phyloP scores from a whole-genome alignment of 352 stramenopile genomes.

The Phytopythium helicoides region DNA sequence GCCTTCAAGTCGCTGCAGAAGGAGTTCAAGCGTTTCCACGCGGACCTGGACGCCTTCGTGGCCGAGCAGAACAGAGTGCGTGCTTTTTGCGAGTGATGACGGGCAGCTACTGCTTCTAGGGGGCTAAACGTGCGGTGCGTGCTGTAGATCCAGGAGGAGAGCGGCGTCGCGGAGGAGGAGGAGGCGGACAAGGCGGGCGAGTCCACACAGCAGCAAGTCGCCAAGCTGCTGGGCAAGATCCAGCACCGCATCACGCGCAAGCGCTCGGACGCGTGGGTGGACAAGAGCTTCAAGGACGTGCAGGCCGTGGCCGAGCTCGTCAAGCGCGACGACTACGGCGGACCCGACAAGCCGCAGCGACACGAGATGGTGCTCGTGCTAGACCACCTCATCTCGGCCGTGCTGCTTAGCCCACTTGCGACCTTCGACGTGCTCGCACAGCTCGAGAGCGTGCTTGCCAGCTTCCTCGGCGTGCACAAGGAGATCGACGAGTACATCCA shows the following conservation, averaged over 20 bases:
- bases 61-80: conserved; percentile 50
- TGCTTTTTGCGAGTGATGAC: neutral
- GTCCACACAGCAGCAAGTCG: conserved; percentile 30
- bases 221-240: conserved; percentile 51
- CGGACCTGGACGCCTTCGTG: conserved; percentile 45
- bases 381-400: conserved; percentile 68
- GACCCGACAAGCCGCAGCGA: conserved; percentile 35
- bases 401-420: conserved; percentile 49
- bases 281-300: conserved; percentile 58
- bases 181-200: conserved; percentile 21
- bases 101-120: neutral
- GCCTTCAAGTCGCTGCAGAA: conserved; percentile 51
- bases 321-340: conserved; percentile 18
- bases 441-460: conserved; percentile 38
- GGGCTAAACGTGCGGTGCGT: neutral
- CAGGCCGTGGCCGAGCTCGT: conserved; percentile 35
- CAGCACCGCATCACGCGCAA: conserved; percentile 67
- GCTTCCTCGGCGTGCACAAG: conserved; percentile 29
- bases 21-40: conserved; percentile 49
- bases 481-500: conserved; percentile 65
- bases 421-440: conserved; percentile 27
- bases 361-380: conserved; percentile 62
- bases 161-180: conserved; percentile 8
- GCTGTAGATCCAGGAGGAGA: conserved; percentile 34
- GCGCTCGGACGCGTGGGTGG: conserved; percentile 56